A percentile compares a stretch with the other conserved stretches of the same genome.
phyloP scores from a whole-genome alignment of 257 asterid genomes.

The Gentiana dahurica region DNA sequence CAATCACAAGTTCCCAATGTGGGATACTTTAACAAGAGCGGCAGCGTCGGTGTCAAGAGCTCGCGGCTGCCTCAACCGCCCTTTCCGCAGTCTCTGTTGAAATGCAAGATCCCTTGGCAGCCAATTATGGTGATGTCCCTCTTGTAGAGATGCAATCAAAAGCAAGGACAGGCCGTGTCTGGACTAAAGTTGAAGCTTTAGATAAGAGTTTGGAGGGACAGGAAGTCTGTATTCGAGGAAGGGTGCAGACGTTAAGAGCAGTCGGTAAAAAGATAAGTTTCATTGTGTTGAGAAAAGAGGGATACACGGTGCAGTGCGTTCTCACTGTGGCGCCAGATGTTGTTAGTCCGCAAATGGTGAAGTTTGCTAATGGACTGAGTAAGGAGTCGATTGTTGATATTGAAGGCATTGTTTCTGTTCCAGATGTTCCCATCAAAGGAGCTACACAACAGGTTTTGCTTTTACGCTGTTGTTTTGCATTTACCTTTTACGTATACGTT shows the following conservation, averaged over 20 bases:
- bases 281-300: slow-evolving; percentile 60
- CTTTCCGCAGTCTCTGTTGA: slow-evolving; percentile 33
- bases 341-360: slow-evolving; percentile 80
- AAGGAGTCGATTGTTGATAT: slow-evolving; percentile 63
- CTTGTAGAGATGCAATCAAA: slow-evolving; percentile 63
- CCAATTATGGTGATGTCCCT: slow-evolving; percentile 62
- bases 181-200: slow-evolving; percentile 58
- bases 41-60: slow-evolving; percentile 55
- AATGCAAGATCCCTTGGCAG: slow-evolving; percentile 40
- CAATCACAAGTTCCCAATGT: no score
- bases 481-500: no score
- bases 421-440: slow-evolving; percentile 49
- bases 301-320: slow-evolving; percentile 80
- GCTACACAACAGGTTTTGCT: slow-evolving; percentile 69
- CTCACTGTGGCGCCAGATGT: slow-evolving; percentile 45
- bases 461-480: neutral
- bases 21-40: no score
- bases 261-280: slow-evolving; percentile 76
- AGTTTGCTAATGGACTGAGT: slow-evolving; percentile 56
- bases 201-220: slow-evolving; percentile 33
- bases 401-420: slow-evolving; percentile 67
- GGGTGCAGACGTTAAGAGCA: slow-evolving; percentile 64
- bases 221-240: slow-evolving; percentile 52
- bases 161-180: slow-evolving; percentile 45
- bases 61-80: slow-evolving; percentile 35